Evolutionary conservation across 2,329 filamentous ascomycete species (phyloP).

Genomic region (Fusarium piperis): DNA sequence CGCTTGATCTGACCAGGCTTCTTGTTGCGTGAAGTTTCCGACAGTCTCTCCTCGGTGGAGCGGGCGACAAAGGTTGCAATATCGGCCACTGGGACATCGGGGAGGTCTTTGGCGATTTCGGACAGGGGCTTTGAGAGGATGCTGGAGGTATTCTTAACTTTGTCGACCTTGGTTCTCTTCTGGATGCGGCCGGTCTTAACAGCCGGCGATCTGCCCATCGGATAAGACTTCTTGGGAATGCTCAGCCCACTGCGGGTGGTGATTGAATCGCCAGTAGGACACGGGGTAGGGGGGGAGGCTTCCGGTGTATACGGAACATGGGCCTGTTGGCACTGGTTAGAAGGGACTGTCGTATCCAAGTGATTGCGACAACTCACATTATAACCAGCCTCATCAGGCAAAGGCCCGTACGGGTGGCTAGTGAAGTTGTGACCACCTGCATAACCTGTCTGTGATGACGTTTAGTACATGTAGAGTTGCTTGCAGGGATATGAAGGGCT

Average conservation of each 20-base stretch:
- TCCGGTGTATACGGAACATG: constrained; percentile 54
- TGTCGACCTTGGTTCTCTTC: constrained; percentile 46
- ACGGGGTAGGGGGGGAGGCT: constrained; percentile 58
- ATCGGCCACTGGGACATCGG: constrained; percentile 73
- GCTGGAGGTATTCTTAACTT: constrained; percentile 47
- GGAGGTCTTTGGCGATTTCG: constrained; percentile 71
- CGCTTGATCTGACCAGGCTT: constrained; percentile 84
- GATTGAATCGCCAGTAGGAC: constrained; percentile 39
- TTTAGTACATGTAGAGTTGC: neutral
- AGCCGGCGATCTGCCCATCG: constrained; percentile 10
- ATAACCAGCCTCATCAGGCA: constrained; percentile 35
- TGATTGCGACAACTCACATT: constrained; percentile 20
- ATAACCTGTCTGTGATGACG: constrained; percentile 22
- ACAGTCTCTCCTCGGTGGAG: constrained; percentile 69
- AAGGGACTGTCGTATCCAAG: neutral
- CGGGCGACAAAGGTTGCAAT: constrained; percentile 85
- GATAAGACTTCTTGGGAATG: constrained; percentile 37
- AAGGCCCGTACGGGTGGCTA: constrained; percentile 30
- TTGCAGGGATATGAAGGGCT: neutral
- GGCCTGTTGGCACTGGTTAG: constrained; percentile 17
- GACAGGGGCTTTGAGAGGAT: constrained; percentile 75
- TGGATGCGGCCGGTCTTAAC: constrained; percentile 36
- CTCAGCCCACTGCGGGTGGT: constrained; percentile 51
- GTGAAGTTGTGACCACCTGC: constrained; percentile 7
- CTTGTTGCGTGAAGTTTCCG: constrained; percentile 72